A percentile compares a stretch with the other conserved stretches of the same genome.
phyloP scores from a whole-genome alignment of 176 grass and related monocot species.

The Otatea glauca region DNA sequence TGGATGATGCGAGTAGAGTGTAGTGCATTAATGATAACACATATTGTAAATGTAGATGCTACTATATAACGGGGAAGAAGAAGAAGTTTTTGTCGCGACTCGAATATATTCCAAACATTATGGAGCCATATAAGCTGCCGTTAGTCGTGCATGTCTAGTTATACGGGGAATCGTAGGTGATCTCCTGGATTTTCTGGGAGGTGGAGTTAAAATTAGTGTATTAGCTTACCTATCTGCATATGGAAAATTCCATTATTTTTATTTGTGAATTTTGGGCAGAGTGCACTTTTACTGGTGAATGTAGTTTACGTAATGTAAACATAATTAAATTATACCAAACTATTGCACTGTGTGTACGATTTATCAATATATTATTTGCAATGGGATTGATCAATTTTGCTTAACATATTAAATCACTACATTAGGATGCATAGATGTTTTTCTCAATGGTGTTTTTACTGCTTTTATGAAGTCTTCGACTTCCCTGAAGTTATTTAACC shows the following conservation, averaged over 20 bases:
- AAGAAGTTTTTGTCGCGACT: slow-evolving; percentile 23
- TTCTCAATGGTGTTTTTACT: background rate
- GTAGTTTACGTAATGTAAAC: background rate
- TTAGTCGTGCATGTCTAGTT: slow-evolving; percentile 11
- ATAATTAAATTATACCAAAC: background rate
- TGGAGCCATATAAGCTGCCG: background rate
- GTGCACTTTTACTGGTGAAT: slow-evolving; percentile 8
- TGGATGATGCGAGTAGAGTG: background rate
- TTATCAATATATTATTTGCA: background rate
- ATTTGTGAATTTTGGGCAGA: background rate
- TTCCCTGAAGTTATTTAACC: background rate
- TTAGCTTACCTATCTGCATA: background rate
- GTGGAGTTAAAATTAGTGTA: background rate
- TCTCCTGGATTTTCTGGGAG: background rate
- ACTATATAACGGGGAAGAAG: background rate
- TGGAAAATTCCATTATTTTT: background rate
- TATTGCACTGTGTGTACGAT: background rate
- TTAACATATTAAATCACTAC: slow-evolving; percentile 8
- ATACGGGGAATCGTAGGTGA: background rate
- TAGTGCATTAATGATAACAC: background rate
- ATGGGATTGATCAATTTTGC: background rate
- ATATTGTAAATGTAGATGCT: background rate
- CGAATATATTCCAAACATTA: background rate
- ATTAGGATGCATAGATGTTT: background rate
- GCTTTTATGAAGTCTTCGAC: background rate